A percentile compares a stretch with the other conserved stretches of the same genome.
Conservation (phyloP, 306 rosid genomes). For the Cucumis melo region DNA sequence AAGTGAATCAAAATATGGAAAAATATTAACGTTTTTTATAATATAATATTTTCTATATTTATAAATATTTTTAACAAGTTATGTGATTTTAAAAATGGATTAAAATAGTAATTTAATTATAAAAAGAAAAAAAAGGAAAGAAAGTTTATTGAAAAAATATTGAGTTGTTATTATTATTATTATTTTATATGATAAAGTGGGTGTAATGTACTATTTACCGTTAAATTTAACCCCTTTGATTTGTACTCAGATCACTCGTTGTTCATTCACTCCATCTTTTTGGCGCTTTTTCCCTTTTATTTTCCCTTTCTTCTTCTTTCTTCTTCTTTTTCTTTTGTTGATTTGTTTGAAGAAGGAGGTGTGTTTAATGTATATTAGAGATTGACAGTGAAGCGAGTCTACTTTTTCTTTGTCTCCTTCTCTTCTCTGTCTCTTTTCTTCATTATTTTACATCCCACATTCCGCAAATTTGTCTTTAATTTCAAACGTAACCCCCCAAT, state of each 20-base stretch:
- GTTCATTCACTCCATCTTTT: neutral
- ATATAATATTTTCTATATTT: too few relatives aligned
- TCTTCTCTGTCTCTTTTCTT: constrained; percentile 19
- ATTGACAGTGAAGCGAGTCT: constrained; percentile 51
- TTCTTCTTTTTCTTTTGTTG: constrained; percentile 1
- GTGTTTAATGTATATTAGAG: neutral
- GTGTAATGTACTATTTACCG: constrained; percentile 3
- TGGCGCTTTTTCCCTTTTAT: constrained; percentile 1
- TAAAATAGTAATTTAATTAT: neutral
- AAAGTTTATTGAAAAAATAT: neutral
- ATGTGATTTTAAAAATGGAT: too few relatives aligned
- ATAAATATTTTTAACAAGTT: too few relatives aligned
- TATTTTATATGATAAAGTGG: neutral
- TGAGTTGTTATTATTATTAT: neutral
- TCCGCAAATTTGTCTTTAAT: constrained; percentile 30
- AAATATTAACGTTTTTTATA: too few relatives aligned
- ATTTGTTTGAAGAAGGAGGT: constrained; percentile 2
- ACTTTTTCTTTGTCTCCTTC: constrained; percentile 54
- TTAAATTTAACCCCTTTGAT: neutral
- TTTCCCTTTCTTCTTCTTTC: neutral
- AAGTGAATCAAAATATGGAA: too few relatives aligned
- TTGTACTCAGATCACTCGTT: neutral
- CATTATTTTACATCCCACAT: constrained; percentile 30
- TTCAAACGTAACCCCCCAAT: constrained; percentile 9
- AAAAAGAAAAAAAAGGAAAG: neutral